phyloP scores from a whole-genome alignment of 2,329 filamentous ascomycete species.

The Corniculantispora saksenae region DNA sequence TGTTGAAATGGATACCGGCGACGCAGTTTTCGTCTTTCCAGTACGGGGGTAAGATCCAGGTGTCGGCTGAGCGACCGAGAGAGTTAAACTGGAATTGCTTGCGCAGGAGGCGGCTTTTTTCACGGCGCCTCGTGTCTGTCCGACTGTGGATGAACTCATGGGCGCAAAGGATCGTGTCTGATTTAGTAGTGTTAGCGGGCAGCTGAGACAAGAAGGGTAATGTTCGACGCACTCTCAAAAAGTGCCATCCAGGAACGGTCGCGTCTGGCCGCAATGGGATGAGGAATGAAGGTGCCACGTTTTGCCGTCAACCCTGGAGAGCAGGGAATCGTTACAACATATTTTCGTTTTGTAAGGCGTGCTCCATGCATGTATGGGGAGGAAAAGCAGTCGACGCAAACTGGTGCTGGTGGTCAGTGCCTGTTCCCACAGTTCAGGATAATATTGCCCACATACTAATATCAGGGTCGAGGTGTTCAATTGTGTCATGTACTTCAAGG shows the following conservation, averaged over 20 bases:
- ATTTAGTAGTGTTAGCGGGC: too few species aligned
- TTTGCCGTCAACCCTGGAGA: not conserved
- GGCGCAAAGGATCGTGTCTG: not conserved
- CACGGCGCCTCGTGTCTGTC: not conserved
- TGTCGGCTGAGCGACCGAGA: not conserved
- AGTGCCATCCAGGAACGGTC: not conserved
- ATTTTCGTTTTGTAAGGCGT: not conserved
- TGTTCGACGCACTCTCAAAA: not conserved
- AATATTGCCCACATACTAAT: slow-evolving; percentile 5
- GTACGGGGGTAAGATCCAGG: slow-evolving; percentile 6
- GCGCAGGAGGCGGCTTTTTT: not conserved
- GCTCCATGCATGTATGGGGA: slow-evolving; percentile 10
- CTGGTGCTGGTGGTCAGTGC: too few species aligned
- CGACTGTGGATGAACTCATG: slow-evolving; percentile 7
- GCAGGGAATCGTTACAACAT: not conserved
- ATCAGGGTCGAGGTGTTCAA: slow-evolving; percentile 1
- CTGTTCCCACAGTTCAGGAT: too few species aligned
- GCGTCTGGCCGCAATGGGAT: slow-evolving; percentile 1
- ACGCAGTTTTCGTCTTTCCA: slow-evolving; percentile 10
- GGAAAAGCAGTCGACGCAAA: slow-evolving; percentile 9
- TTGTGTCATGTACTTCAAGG: not conserved
- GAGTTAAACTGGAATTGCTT: not conserved
- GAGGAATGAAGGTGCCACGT: slow-evolving; percentile 2
- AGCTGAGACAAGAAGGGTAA: too few species aligned
- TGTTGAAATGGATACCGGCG: slow-evolving; percentile 10